Percentiles rank a stretch among this genome's conserved stretches.
These are phyloP conservation scores for Colletotrichum shisoi DNA, from an alignment of 2,329 filamentous ascomycete species.

Conservation along the genomic window DNA sequence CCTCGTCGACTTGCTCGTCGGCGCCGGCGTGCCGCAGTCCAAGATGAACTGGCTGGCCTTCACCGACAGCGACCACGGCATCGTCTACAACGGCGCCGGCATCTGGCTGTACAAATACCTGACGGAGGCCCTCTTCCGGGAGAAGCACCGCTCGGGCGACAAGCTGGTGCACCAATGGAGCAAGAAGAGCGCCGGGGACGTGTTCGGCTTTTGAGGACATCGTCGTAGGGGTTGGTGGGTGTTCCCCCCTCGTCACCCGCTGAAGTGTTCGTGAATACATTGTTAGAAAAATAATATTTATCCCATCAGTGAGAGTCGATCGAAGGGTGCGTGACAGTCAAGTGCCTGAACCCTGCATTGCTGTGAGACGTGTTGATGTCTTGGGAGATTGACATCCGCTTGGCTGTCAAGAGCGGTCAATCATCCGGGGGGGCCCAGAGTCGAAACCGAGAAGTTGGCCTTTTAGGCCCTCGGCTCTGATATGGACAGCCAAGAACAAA, in stretches of 20 bases:
- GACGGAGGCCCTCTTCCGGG: slow-evolving; percentile 66
- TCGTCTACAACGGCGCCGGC: slow-evolving; percentile 64
- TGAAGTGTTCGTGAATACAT: background rate
- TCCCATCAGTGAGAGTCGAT: background rate
- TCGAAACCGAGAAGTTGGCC: no score
- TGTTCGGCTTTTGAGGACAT: slow-evolving; percentile 30
- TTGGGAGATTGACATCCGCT: no score
- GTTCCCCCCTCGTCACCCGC: no score
- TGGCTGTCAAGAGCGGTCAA: no score
- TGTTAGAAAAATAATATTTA: no score
- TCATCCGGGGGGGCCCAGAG: no score
- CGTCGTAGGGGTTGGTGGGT: background rate
- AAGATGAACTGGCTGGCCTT: slow-evolving; percentile 71
- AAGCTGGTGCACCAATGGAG: slow-evolving; percentile 49
- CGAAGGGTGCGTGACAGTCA: no score
- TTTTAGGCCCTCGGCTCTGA: no score
- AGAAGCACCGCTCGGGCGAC: slow-evolving; percentile 60
- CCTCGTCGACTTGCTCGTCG: slow-evolving; percentile 68
- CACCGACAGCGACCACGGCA: slow-evolving; percentile 70
- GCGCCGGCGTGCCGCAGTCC: slow-evolving; percentile 64
- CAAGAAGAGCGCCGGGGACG: slow-evolving; percentile 37
- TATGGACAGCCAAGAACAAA: no score
- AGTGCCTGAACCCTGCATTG: no score
- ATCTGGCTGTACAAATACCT: slow-evolving; percentile 69
- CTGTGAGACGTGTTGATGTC: no score